Evolutionary conservation across 2,329 filamentous ascomycete genomes (phyloP), one percentile per base, ranked within the genome.

Genomic region (Magnaporthiopsis incrustans): DNA sequence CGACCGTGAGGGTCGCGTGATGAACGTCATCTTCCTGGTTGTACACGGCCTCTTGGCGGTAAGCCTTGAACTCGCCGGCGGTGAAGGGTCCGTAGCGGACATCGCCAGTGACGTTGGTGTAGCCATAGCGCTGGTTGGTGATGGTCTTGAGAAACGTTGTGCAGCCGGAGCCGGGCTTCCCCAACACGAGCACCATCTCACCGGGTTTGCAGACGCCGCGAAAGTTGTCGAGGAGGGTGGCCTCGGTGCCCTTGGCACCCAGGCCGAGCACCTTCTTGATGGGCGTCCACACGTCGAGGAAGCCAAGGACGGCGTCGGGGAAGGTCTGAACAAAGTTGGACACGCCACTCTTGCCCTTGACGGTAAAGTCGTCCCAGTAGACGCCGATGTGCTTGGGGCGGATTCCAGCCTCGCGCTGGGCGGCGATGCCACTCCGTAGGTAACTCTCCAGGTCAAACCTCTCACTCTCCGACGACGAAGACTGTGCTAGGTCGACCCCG

Each of bases 21-120:
- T 97, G 92, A 27, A 94, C 82, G 69, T 97, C 92, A 68, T 96
- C 91, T 73, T 94, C 90, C 69, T 90, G 87, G 71, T 92, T 94
- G 78, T 96, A 96, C 5, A 94, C 88, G 0, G 90, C 88, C 76
- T 96, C 91, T 62, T 91, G 91, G 35, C 91, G 84, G 73, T 91
- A 96, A 62, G 83, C 79, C 71, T 89, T 84, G 68, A 96, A 94
- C 61, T 89, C 86, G 26, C 86, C 78, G 22, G 87, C 82, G 5
- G 86, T 83, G 72, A 91, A 92, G 0, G 87, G 88, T 0, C 91
- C 91, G 68, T 94, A 96, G 0, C 83, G 75, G 0, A 96, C 91
- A 2, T 95, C 87, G 15, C 92, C 92, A 1, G 75, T 72, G 15
- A 86, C 77, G 32, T 73, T 70, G 0, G 82, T 84, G 70, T 84